phyloP scores from a whole-genome alignment of 1,284 basidiomycete genomes.

The Leucoagaricus sp. region DNA sequence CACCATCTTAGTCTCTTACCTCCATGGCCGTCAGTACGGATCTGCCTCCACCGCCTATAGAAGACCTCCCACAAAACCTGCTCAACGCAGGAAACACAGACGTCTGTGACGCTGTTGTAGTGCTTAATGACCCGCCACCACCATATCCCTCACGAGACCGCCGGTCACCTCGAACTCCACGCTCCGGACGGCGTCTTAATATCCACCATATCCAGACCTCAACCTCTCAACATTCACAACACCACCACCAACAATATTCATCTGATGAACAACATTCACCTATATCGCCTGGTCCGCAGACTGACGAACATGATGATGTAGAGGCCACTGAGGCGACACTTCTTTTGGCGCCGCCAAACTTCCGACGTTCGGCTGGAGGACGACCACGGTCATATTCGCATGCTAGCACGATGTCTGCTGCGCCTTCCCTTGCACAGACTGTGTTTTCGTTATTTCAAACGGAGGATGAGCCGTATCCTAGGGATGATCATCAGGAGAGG shows the following conservation, averaged over 20 bases:
- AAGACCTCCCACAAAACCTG: neutral
- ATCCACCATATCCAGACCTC: constrained; percentile 14
- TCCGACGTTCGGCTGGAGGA: constrained; percentile 21
- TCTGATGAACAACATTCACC: constrained; percentile 10
- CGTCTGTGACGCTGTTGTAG: neutral
- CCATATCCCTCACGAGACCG: constrained; percentile 63
- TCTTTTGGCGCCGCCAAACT: constrained; percentile 23
- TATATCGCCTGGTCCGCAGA: constrained; percentile 3
- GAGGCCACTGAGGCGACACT: constrained; percentile 32
- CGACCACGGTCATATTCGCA: constrained; percentile 56
- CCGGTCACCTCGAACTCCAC: constrained; percentile 35
- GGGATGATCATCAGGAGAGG: constrained; percentile 11
- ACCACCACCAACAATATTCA: constrained; percentile 1
- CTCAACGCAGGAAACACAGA: neutral
- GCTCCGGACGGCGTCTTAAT: neutral
- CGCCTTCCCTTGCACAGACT: constrained; percentile 68
- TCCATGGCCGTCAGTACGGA: constrained; percentile 5
- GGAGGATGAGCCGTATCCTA: constrained; percentile 24
- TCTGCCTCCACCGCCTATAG: neutral
- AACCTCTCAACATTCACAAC: neutral
- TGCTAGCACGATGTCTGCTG: constrained; percentile 50
- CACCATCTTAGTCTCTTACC: neutral
- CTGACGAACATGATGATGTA: constrained; percentile 7
- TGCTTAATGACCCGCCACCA: constrained; percentile 56
- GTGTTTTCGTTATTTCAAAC: constrained; percentile 60